Conservation (phyloP, 192 early-diverging fungal species). For the Pilobolus umbonatus region DNA sequence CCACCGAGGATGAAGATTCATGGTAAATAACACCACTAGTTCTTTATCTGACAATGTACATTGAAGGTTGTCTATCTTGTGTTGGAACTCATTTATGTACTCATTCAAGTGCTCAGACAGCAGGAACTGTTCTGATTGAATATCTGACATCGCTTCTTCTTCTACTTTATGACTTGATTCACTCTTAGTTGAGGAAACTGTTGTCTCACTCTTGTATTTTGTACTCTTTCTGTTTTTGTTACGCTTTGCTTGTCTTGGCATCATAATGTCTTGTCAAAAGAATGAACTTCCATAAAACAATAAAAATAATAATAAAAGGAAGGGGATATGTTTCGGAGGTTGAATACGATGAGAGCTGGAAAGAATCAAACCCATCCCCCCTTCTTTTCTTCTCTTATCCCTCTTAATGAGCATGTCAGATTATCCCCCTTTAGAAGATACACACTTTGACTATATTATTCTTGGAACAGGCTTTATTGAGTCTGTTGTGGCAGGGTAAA, state of each 20-base stretch:
- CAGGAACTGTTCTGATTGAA: conserved; percentile 3
- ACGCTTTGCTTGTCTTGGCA: no score
- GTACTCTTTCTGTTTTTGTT: no score
- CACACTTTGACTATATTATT: conserved; percentile 73
- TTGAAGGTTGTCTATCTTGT: not conserved
- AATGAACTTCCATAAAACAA: no score
- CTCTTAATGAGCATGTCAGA: conserved; percentile 4
- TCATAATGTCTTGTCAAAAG: no score
- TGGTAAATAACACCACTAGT: conserved; percentile 15
- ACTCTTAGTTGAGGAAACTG: no score
- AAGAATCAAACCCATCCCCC: no score
- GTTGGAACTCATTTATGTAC: conserved; percentile 12
- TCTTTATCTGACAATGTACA: conserved; percentile 4
- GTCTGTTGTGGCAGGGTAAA: conserved; percentile 74
- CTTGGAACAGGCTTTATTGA: conserved; percentile 83
- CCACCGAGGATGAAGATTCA: conserved; percentile 22
- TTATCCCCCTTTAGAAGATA: conserved; percentile 23
- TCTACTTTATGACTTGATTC: no score
- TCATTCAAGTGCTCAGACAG: conserved; percentile 8
- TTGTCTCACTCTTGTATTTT: no score
- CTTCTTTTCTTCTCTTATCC: not conserved
- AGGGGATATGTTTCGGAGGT: no score
- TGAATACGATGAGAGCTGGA: no score
- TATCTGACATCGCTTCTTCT: no score
- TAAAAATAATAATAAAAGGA: no score